phyloP scores from a whole-genome alignment of 768 basidiomycete genomes.

The Amanita jacksonii region DNA sequence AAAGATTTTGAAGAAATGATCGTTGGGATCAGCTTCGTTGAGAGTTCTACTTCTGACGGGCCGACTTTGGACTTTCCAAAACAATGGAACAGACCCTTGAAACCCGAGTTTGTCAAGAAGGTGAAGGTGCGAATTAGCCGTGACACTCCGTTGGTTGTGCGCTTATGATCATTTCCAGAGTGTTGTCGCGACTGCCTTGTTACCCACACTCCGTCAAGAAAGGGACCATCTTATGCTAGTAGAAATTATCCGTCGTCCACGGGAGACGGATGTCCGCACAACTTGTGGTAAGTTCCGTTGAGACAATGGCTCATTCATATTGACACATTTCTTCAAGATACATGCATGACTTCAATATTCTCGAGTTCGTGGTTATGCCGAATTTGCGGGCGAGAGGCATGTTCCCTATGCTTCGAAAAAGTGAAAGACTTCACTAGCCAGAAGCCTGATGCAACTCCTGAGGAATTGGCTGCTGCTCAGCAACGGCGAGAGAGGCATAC shows the following conservation, averaged over 20 bases:
- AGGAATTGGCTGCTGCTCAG: conserved; percentile 40
- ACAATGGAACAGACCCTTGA: conserved; percentile 56
- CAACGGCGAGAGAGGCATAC: conserved; percentile 49
- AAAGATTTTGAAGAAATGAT: conserved; percentile 50
- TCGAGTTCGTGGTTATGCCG: conserved; percentile 86
- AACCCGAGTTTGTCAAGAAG: conserved; percentile 37
- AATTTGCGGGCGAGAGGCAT: conserved; percentile 85
- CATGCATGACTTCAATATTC: conserved; percentile 90
- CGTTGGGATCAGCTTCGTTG: conserved; percentile 61
- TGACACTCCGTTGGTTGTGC: conserved; percentile 7
- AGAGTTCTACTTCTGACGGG: conserved; percentile 47
- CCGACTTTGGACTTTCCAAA: conserved; percentile 56
- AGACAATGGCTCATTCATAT: not conserved
- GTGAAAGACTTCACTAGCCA: conserved; percentile 56
- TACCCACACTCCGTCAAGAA: conserved; percentile 60
- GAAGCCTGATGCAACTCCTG: conserved; percentile 34
- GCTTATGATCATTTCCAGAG: conserved; percentile 27
- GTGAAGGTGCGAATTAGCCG: conserved; percentile 44
- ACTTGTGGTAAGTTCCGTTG: conserved; percentile 59
- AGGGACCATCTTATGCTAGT: conserved; percentile 45
- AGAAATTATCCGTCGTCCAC: conserved; percentile 58
- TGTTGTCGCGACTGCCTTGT: conserved; percentile 57
- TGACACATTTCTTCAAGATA: conserved; percentile 41
- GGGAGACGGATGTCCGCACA: conserved; percentile 76
- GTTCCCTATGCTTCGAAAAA: conserved; percentile 71